Base-by-base conservation (phyloP, 371 early-diverging fungal species). In the Syncephalastrum sp. region DNA sequence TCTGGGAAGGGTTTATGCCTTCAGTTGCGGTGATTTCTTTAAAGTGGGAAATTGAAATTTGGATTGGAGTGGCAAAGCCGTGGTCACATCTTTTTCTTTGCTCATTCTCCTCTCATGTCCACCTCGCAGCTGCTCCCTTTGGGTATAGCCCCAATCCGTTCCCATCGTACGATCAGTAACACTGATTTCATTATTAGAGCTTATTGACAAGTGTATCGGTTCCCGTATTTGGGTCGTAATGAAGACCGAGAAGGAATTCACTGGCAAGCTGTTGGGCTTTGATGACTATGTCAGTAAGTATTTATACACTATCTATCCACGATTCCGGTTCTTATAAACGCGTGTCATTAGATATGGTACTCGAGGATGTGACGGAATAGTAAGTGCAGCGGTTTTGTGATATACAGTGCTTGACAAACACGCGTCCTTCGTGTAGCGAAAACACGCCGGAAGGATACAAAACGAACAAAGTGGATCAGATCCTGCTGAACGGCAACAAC, bases 141-240 rank as follows among this genome's bases (percentile, higher is more conserved):
- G 53, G 78, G 78, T 74, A 63, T 24, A 52, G 8, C 19, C 24
- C 27, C 17, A 7, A 21, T 21, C 5, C 5, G 47, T 4, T 42
- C 46, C 8, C n/a, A 45, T 21, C 4, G 43, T 47, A 16, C 16
- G 33, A 15, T 29, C 6, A 2, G 5, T 42, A 10, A 12, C 12
- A 10, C 10, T 33, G 8, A 33, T 23, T 25, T 46, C 21, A 4
- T 6, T 14, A 54, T 43, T 72, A 94, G 98, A 98, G 69, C 85
- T 98, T 49, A 94, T 98, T 63, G 98, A 98, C 76, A 93, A 95
- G 64, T 97, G 97, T 77, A 95, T 97, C 63, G 97, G 98, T 16
- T 95, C 95, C 47, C 83, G 85, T 63, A 94, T 98, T 59, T 95
- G 96, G 95, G 96, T 97, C 4, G 72, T 96, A 52, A 94, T 98